phyloP scores from a whole-genome alignment of 257 asterid genomes.

The Solanum lycopersicoides region DNA sequence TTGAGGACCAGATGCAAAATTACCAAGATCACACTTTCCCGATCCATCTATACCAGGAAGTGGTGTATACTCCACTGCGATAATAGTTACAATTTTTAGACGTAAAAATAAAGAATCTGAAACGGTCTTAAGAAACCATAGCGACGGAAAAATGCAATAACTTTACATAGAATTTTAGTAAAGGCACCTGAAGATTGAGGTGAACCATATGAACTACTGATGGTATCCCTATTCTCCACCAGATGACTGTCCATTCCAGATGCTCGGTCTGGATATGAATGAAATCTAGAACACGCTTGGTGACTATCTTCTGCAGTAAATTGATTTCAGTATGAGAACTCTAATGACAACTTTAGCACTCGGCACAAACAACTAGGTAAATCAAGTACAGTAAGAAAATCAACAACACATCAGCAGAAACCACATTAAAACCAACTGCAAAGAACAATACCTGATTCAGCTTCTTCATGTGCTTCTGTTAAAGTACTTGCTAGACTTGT shows the following conservation, averaged over 20 bases:
- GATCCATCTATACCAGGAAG: conserved; percentile 19
- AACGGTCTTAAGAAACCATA: not conserved
- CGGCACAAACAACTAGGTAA: not conserved
- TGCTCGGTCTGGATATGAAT: conserved; percentile 46
- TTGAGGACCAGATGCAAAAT: conserved; percentile 27
- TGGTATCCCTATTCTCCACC: conserved; percentile 19
- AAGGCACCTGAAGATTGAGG: conserved; percentile 40
- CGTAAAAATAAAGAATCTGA: not conserved
- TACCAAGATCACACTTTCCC: conserved; percentile 22
- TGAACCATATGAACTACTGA: conserved; percentile 40
- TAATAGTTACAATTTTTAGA: not conserved
- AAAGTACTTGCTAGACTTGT: conserved; percentile 86
- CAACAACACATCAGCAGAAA: not conserved
- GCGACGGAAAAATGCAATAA: not conserved
- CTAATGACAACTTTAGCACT: not conserved
- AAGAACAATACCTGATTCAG: conserved; percentile 59
- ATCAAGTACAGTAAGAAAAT: not conserved
- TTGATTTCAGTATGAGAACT: conserved; percentile 12
- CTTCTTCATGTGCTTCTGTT: conserved; percentile 74
- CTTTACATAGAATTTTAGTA: conserved; percentile 4
- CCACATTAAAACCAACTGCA: not conserved
- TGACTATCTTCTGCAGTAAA: conserved; percentile 51
- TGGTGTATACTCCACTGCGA: conserved; percentile 28
- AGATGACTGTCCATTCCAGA: conserved; percentile 27
- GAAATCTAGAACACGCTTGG: conserved; percentile 45